These are phyloP conservation scores for Psilocybe cyanescens DNA, from an alignment of 768 basidiomycete genomes.

Conservation along the genomic window DNA sequence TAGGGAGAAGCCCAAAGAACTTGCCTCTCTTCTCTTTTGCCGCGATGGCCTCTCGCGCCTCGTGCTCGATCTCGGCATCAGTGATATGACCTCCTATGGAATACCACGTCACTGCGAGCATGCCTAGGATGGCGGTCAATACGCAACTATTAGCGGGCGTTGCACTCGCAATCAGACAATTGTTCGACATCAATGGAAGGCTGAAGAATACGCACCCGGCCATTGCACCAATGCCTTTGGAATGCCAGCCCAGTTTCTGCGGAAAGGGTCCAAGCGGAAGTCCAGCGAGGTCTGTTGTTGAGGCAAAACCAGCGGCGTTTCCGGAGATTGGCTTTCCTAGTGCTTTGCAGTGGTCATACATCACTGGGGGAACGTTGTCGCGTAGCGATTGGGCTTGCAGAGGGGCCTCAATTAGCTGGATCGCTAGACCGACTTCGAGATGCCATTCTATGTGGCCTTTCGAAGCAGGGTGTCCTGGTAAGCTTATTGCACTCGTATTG, in stretches of 20 bases:
- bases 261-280: constrained; percentile 71
- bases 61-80: constrained; percentile 82
- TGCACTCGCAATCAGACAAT: too few species aligned
- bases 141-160: constrained; percentile 56
- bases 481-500: not conserved
- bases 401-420: constrained; percentile 85
- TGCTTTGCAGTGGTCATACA: constrained; percentile 76
- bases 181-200: too few species aligned
- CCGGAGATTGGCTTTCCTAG: constrained; percentile 65
- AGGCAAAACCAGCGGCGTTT: constrained; percentile 85
- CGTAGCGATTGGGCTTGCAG: constrained; percentile 61
- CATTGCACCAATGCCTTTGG: constrained; percentile 79
- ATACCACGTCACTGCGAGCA: constrained; percentile 88
- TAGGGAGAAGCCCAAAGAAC: constrained; percentile 38
- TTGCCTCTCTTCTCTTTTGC: constrained; percentile 56
- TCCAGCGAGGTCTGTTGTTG: constrained; percentile 70
- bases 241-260: constrained; percentile 73
- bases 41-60: constrained; percentile 58
- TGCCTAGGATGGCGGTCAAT: constrained; percentile 81
- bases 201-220: constrained; percentile 49
- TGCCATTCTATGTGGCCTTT: constrained; percentile 89
- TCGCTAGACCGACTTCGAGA: constrained; percentile 80
- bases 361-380: constrained; percentile 52
- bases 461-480: not conserved
- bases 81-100: constrained; percentile 70